Percentiles rank a stretch among this genome's conserved stretches.
phyloP scores from a whole-genome alignment of 2,329 filamentous ascomycete genomes.

The Talaromyces sp. region DNA sequence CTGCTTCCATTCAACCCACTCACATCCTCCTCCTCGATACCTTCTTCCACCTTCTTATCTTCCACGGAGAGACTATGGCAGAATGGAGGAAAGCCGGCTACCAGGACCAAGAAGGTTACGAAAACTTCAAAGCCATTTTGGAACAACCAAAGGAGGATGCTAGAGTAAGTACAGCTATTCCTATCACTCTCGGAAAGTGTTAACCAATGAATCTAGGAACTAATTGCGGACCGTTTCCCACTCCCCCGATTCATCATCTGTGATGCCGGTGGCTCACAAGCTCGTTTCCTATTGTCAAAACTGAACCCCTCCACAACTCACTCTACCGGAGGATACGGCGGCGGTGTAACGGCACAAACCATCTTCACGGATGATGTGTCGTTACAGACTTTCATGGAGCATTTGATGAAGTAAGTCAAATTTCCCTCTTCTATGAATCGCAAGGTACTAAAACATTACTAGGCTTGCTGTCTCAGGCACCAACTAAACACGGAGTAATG shows the following conservation, averaged over 20 bases:
- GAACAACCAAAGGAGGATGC: slow-evolving; percentile 97
- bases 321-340: slow-evolving; percentile 87
- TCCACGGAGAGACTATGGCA: slow-evolving; percentile 96
- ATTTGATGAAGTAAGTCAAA: slow-evolving; percentile 87
- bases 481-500: slow-evolving; percentile 39
- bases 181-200: background rate
- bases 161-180: slow-evolving; percentile 59
- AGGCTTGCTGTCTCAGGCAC: slow-evolving; percentile 54
- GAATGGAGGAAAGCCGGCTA: slow-evolving; percentile 98
- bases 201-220: slow-evolving; percentile 59
- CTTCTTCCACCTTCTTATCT: slow-evolving; percentile 99
- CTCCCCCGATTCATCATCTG: slow-evolving; percentile 97
- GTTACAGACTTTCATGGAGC: slow-evolving; percentile 98
- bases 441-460: slow-evolving; percentile 30
- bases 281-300: slow-evolving; percentile 93
- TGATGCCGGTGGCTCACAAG: slow-evolving; percentile 96
- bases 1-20: slow-evolving; percentile 89
- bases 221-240: slow-evolving; percentile 97
- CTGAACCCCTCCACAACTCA: slow-evolving; percentile 97
- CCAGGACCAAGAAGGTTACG: slow-evolving; percentile 96
- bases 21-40: slow-evolving; percentile 94
- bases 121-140: slow-evolving; percentile 85
- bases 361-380: slow-evolving; percentile 99
- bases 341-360: slow-evolving; percentile 86
- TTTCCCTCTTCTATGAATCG: background rate